A percentile compares a stretch with the other conserved stretches of the same genome.
These are phyloP conservation scores for Sclerotiophoma versabilis DNA, from an alignment of 2,329 filamentous ascomycete species.

Conservation along the genomic window DNA sequence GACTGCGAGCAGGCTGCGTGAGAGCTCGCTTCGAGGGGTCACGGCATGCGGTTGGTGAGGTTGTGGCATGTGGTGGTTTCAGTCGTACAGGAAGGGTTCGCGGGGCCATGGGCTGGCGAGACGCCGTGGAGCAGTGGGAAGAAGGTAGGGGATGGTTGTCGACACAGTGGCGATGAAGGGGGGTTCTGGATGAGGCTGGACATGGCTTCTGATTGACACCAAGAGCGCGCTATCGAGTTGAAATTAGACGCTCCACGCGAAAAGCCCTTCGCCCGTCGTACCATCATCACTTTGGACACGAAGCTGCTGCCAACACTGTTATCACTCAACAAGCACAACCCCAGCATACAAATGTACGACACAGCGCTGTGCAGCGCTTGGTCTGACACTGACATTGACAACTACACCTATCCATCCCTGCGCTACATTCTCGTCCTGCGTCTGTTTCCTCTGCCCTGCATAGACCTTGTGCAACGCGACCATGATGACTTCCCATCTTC, in stretches of 20 bases:
- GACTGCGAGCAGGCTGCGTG: background rate
- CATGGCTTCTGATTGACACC: background rate
- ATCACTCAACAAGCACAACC: slow-evolving; percentile 2
- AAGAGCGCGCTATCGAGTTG: background rate
- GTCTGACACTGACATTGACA: slow-evolving; percentile 21
- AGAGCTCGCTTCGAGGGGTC: slow-evolving; percentile 4
- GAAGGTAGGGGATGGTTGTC: background rate
- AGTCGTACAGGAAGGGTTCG: background rate
- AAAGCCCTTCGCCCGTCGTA: background rate
- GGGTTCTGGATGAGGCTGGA: background rate
- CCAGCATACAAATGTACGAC: background rate
- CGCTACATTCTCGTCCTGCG: slow-evolving; percentile 23
- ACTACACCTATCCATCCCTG: slow-evolving; percentile 7
- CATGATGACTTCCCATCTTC: slow-evolving; percentile 9
- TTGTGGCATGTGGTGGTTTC: no score
- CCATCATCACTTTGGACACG: background rate
- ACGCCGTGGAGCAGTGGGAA: background rate
- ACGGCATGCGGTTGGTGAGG: slow-evolving; percentile 1
- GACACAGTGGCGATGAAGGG: background rate
- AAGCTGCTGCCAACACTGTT: background rate
- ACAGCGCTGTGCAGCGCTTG: slow-evolving; percentile 4
- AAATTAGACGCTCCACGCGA: no score
- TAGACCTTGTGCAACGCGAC: slow-evolving; percentile 18
- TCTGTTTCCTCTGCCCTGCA: slow-evolving; percentile 23
- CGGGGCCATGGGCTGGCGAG: background rate